These are phyloP conservation scores for Colletotrichum costaricense DNA, from an alignment of 2,329 filamentous ascomycete genomes.

Conservation along the genomic window DNA sequence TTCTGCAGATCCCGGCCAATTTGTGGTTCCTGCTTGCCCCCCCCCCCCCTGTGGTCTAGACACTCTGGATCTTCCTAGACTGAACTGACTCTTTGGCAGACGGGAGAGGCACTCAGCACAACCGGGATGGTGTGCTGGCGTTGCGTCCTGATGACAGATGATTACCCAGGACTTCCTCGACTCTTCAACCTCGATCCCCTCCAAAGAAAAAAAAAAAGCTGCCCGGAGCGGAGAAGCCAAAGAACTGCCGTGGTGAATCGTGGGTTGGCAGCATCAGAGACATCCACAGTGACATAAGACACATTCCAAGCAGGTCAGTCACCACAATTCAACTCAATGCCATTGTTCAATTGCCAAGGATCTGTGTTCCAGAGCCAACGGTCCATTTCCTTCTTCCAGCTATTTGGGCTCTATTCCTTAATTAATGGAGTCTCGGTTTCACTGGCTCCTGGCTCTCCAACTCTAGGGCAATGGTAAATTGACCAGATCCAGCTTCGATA, in stretches of 20 bases:
- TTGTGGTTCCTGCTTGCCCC: constrained; percentile 14
- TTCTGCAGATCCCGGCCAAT: constrained; percentile 11
- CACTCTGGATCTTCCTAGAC: background rate
- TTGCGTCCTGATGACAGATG: constrained; percentile 28
- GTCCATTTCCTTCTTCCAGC: constrained; percentile 12
- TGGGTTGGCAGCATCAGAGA: background rate
- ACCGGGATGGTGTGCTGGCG: constrained; percentile 26
- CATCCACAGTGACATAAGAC: constrained; percentile 22
- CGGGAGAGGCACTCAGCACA: constrained; percentile 4
- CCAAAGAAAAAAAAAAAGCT: constrained; percentile 10
- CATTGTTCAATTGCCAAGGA: background rate
- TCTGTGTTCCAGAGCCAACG: background rate
- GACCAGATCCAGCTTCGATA: background rate
- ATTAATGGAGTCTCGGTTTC: constrained; percentile 13
- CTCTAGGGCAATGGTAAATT: background rate
- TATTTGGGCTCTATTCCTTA: constrained; percentile 21
- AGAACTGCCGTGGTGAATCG: constrained; percentile 3
- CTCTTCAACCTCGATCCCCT: background rate
- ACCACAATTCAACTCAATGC: background rate
- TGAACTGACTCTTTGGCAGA: constrained; percentile 24
- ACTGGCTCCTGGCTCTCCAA: constrained; percentile 7
- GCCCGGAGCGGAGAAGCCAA: constrained; percentile 21
- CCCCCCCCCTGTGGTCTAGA: constrained; percentile 14
- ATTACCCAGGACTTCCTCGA: constrained; percentile 22
- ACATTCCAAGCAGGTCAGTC: background rate